phyloP scores from a whole-genome alignment of 208 protist species.

The Trypanosoma mega region DNA sequence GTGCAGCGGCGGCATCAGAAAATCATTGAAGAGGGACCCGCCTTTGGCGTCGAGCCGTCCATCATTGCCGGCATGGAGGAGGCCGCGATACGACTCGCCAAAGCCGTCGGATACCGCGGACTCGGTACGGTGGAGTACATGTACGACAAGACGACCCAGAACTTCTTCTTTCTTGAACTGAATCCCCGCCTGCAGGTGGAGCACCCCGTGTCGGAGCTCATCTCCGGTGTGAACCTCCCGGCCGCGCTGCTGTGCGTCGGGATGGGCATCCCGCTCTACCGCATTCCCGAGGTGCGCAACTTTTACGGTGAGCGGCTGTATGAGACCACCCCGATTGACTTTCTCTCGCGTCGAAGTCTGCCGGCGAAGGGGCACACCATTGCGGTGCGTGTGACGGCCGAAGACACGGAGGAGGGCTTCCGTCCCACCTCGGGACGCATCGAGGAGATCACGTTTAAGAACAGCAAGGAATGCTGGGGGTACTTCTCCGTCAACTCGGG shows the following conservation, averaged over 20 bases:
- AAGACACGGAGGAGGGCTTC: conserved; percentile 97
- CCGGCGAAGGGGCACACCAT: conserved; percentile 93
- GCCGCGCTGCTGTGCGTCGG: conserved; percentile 95
- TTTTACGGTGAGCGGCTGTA: conserved; percentile 91
- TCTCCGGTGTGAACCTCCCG: conserved; percentile 96
- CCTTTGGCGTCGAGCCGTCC: conserved; percentile 72
- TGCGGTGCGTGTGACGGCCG: conserved; percentile 96
- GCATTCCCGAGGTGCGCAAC: conserved; percentile 94
- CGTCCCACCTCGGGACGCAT: conserved; percentile 94
- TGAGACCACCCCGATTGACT: conserved; percentile 84
- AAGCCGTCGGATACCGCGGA: conserved; percentile 92
- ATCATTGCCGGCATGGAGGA: conserved; percentile 91
- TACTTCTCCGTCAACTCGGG: conserved; percentile 95
- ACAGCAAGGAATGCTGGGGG: conserved; percentile 96
- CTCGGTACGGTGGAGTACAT: conserved; percentile 98
- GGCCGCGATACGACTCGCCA: conserved; percentile 92
- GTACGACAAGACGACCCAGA: conserved; percentile 87
- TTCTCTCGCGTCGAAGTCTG: conserved; percentile 49
- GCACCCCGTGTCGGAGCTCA: conserved; percentile 97
- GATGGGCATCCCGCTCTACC: conserved; percentile 95
- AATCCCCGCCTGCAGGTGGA: conserved; percentile 98
- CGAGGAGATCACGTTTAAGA: conserved; percentile 95
- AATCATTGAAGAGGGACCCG: conserved; percentile 98
- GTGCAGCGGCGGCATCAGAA: conserved; percentile 98
- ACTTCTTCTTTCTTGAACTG: conserved; percentile 97